A percentile compares a stretch with the other conserved stretches of the same genome.
phyloP scores from a whole-genome alignment of 2,329 filamentous ascomycete genomes.

The Hymenoscyphus repandus region DNA sequence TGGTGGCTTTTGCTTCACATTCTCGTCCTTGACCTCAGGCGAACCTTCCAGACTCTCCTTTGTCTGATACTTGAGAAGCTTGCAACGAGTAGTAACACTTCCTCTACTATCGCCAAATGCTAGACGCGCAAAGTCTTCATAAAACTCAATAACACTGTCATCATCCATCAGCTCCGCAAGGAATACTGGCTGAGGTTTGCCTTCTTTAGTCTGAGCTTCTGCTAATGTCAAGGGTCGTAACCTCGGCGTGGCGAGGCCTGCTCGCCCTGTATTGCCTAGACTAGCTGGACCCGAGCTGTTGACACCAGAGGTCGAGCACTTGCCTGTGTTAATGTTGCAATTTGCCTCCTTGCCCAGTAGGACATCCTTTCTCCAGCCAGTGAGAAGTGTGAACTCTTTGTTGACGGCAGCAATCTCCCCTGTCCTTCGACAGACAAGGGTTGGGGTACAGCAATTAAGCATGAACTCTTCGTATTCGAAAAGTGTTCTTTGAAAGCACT shows the following conservation, averaged over 20 bases:
- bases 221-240: slow-evolving; percentile 39
- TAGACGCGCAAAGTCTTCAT: slow-evolving; percentile 88
- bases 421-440: slow-evolving; percentile 84
- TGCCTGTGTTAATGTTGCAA: slow-evolving; percentile 68
- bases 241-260: slow-evolving; percentile 47
- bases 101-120: slow-evolving; percentile 89
- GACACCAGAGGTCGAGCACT: slow-evolving; percentile 39
- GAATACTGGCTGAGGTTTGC: slow-evolving; percentile 72
- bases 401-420: slow-evolving; percentile 94
- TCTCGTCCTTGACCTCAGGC: slow-evolving; percentile 18
- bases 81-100: slow-evolving; percentile 76
- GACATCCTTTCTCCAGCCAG: slow-evolving; percentile 88
- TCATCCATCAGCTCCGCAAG: slow-evolving; percentile 90
- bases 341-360: slow-evolving; percentile 84
- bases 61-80: slow-evolving; percentile 84
- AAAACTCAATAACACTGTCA: slow-evolving; percentile 88
- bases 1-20: slow-evolving; percentile 15
- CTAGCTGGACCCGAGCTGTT: slow-evolving; percentile 36
- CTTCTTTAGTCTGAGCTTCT: slow-evolving; percentile 36
- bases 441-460: slow-evolving; percentile 81
- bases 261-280: slow-evolving; percentile 34
- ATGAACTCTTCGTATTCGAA: slow-evolving; percentile 94
- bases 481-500: slow-evolving; percentile 87
- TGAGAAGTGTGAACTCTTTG: slow-evolving; percentile 94
- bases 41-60: slow-evolving; percentile 45